Percentiles rank a stretch among this genome's conserved stretches.
phyloP scores from a whole-genome alignment of 441 rosid species.

The Gossypium gossypioides region DNA sequence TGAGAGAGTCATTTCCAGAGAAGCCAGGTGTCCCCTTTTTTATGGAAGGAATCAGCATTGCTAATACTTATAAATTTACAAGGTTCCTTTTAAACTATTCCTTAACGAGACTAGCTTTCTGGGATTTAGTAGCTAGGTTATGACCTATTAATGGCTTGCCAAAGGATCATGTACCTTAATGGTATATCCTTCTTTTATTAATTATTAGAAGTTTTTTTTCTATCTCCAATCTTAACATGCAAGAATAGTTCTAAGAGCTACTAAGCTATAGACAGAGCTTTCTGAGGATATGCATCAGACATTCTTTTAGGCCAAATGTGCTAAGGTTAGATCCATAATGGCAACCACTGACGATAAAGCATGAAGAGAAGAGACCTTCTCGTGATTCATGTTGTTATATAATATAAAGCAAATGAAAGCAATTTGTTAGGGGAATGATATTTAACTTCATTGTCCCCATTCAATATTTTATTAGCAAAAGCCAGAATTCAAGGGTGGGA shows the following conservation, averaged over 20 bases:
- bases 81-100: conserved; percentile 7
- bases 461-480: conserved; percentile 21
- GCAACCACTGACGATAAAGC: conserved; percentile 11
- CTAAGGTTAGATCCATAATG: conserved; percentile 14
- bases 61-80: conserved; percentile 14
- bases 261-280: conserved; percentile 1
- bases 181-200: not conserved
- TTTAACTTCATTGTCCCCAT: conserved; percentile 13
- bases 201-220: not conserved
- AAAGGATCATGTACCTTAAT: not conserved
- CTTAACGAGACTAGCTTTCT: conserved; percentile 5
- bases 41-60: conserved; percentile 13
- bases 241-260: not conserved
- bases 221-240: not conserved
- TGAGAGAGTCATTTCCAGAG: conserved; percentile 14
- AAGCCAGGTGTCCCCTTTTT: conserved; percentile 19
- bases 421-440: conserved; percentile 15
- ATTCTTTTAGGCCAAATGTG: conserved; percentile 10
- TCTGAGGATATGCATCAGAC: conserved; percentile 1
- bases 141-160: not conserved
- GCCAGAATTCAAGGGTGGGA: conserved; percentile 36
- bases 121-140: conserved; percentile 1
- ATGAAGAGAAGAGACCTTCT: conserved; percentile 11
- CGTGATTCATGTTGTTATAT: conserved; percentile 17
- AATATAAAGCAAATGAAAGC: conserved; percentile 16